phyloP scores from a whole-genome alignment of 2,329 filamentous ascomycete species.

The Rutstroemia sp. region DNA sequence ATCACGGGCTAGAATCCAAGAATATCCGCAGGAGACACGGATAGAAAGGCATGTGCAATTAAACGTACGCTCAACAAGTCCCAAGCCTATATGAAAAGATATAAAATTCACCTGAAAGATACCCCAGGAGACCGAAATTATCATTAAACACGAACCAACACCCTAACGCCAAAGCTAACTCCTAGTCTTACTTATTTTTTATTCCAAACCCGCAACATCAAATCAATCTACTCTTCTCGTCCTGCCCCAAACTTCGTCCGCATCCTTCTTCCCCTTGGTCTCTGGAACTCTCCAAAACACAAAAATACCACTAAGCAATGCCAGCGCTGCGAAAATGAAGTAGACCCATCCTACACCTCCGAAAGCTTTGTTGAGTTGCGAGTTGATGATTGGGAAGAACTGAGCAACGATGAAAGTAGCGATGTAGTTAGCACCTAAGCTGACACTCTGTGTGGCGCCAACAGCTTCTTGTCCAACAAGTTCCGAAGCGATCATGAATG shows the following conservation, averaged over 20 bases:
- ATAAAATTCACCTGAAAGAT: no score
- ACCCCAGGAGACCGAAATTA: no score
- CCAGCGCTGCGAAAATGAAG: constrained; percentile 79
- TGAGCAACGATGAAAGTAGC: constrained; percentile 90
- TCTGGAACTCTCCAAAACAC: constrained; percentile 73
- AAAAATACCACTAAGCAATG: constrained; percentile 61
- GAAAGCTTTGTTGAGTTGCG: constrained; percentile 53
- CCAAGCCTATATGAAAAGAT: no score
- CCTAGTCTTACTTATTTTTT: background rate
- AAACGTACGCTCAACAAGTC: no score
- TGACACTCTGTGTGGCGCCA: constrained; percentile 84
- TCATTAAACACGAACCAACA: background rate
- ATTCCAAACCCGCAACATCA: no score
- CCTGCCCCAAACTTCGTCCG: constrained; percentile 87
- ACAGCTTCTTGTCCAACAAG: constrained; percentile 86
- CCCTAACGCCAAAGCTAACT: background rate
- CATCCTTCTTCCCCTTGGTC: constrained; percentile 75
- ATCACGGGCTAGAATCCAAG: no score
- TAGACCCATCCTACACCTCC: constrained; percentile 78
- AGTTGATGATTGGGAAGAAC: constrained; percentile 86
- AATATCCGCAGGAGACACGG: no score
- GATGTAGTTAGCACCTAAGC: constrained; percentile 78
- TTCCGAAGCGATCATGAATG: constrained; percentile 89
- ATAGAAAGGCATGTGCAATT: no score
- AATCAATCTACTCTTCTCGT: constrained; percentile 32